Percentiles rank a stretch among this genome's conserved stretches.
Conservation (phyloP, 2,329 filamentous ascomycete species). For the Hortaea sp. region DNA sequence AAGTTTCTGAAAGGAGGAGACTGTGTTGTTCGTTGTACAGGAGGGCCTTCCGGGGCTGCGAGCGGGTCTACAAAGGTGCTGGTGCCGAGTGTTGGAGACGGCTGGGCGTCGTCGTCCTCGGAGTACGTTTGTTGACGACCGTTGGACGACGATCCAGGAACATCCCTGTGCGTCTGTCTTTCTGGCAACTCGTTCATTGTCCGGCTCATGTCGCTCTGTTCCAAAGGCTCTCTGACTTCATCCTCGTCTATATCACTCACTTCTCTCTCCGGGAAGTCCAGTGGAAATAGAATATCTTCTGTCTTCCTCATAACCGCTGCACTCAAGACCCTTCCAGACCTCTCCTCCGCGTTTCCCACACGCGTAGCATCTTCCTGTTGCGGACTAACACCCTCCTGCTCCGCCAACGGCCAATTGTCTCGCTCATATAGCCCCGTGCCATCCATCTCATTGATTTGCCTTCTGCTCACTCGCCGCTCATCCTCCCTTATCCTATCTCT, state of each 20-base stretch:
- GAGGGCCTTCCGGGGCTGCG: too few relatives aligned
- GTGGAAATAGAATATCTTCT: constrained; percentile 8
- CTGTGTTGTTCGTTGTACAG: neutral
- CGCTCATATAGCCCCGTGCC: constrained; percentile 19
- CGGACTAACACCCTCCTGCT: constrained; percentile 7
- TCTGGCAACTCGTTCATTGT: too few relatives aligned
- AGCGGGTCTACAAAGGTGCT: too few relatives aligned
- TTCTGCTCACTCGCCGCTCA: constrained; percentile 16
- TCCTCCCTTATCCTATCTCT: constrained; percentile 17
- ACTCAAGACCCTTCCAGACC: constrained; percentile 6
- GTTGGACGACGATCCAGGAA: too few relatives aligned
- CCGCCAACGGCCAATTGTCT: constrained; percentile 18
- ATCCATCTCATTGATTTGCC: constrained; percentile 19
- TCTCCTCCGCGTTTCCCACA: neutral
- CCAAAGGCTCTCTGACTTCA: constrained; percentile 1
- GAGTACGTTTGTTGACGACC: too few relatives aligned
- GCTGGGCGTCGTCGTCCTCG: too few relatives aligned
- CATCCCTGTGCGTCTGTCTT: too few relatives aligned
- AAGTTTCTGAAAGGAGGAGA: neutral
- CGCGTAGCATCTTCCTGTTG: neutral
- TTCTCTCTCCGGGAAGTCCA: neutral
- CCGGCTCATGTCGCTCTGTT: too few relatives aligned
- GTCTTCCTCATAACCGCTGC: constrained; percentile 12
- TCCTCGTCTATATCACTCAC: constrained; percentile 8
- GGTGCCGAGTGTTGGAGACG: too few relatives aligned